These are phyloP conservation scores for Populus euphratica DNA, from an alignment of 345 rosid species.

Conservation along the genomic window DNA sequence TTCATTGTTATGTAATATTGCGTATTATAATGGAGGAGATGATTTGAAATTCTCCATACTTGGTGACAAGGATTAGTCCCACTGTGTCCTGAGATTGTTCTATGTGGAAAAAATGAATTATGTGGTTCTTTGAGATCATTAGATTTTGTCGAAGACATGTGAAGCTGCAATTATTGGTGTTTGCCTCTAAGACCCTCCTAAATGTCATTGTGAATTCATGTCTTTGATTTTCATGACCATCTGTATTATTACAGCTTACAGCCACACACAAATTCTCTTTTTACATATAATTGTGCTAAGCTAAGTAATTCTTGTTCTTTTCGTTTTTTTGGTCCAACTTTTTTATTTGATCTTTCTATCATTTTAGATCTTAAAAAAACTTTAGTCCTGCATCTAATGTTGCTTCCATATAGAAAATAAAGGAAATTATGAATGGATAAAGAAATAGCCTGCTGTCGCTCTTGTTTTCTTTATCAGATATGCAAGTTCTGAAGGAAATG, in stretches of 20 bases:
- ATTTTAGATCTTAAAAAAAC: background rate
- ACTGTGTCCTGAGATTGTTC: background rate
- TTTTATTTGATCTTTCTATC: background rate
- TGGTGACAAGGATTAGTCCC: background rate
- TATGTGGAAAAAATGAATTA: background rate
- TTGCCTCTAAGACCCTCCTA: background rate
- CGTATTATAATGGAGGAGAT: background rate
- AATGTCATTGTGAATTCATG: background rate
- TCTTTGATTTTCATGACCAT: background rate
- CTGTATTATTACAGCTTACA: background rate
- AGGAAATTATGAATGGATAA: background rate
- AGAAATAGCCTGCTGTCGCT: background rate
- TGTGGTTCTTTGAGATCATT: background rate
- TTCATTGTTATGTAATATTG: background rate
- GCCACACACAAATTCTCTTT: background rate
- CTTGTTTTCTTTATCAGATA: background rate
- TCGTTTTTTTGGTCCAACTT: background rate
- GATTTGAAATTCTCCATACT: background rate
- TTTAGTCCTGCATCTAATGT: background rate
- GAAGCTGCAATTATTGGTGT: background rate
- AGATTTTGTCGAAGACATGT: background rate
- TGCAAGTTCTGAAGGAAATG: background rate
- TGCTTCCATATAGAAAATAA: background rate
- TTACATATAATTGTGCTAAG: background rate
- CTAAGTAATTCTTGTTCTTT: background rate